Evolutionary conservation across 495 filamentous ascomycete species (phyloP), one percentile per base, ranked within the genome.

Genomic region (Annulohypoxylon stygium): DNA sequence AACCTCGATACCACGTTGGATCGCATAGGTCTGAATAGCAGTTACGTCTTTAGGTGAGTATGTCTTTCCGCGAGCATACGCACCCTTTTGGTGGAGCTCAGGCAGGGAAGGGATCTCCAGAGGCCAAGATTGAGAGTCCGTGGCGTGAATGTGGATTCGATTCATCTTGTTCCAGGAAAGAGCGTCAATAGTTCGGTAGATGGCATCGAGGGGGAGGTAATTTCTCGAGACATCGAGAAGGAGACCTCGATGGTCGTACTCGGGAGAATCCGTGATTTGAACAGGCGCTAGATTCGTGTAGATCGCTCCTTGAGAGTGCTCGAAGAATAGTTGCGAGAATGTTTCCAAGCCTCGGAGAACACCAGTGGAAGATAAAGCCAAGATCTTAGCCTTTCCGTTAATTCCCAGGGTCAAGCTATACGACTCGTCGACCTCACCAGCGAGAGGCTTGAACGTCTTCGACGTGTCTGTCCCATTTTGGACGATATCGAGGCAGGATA

Each of bases 81-180:
- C 90, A 50, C 93, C 93, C 76, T 91, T 88, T 23, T 83, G 66
- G 12, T 93, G 83, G 6, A 96, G 85, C 64, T 89, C 85, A 9
- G 93, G 93, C 63, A 95, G 76, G 5, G 90, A 75, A 2, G 92
- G 91, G 64, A 95, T 91, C 68, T 91, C 90, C 30, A 96, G 82
- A 2, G 93, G 93, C 93, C 93, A 96, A 7, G 91, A 92, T 77
- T 96, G 93, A 23, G 91, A 88, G 76, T 96, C 93, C 0, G 93
- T 94, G 48, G 90, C 86, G 80, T 96, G 93, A 25, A 94, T 78
- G 79, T 95, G 93, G 47, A 94, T 82, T 6, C 88, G 83, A 78
- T 95, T 95, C 81, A 96, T 85, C 83, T 96, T 95, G 82, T 90
- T 93, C 86, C 85, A 91, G 9, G 89, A 77, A 61, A 93, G 74